phyloP scores from a whole-genome alignment of 2,329 filamentous ascomycete species.

The Fusarium sp. region DNA sequence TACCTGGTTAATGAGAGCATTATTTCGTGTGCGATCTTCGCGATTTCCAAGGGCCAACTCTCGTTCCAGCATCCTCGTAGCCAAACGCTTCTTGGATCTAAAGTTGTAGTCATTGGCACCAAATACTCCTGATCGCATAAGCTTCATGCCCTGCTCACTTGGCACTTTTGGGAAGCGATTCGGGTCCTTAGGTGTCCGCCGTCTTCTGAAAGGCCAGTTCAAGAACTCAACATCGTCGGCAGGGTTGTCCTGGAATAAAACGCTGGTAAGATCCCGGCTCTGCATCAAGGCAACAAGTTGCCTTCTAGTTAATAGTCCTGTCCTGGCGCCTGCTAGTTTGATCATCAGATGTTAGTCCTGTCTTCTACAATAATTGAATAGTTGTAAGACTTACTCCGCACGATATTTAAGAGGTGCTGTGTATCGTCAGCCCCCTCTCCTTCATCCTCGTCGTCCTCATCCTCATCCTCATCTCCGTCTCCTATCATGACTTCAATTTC shows the following conservation, averaged over 20 bases:
- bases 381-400: conserved; percentile 47
- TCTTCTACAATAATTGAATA: neutral
- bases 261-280: conserved; percentile 55
- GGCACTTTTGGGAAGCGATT: conserved; percentile 85
- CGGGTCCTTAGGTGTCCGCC: conserved; percentile 60
- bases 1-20: conserved; percentile 76
- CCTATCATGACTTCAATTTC: conserved; percentile 42
- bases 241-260: conserved; percentile 55
- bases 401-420: conserved; percentile 51
- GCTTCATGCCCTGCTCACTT: conserved; percentile 77
- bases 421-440: conserved; percentile 46
- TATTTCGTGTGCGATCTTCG: conserved; percentile 70
- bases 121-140: conserved; percentile 88
- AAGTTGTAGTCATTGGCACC: conserved; percentile 73
- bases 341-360: conserved; percentile 21
- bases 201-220: conserved; percentile 62
- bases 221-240: conserved; percentile 54
- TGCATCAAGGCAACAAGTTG: conserved; percentile 59
- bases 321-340: conserved; percentile 44
- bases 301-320: conserved; percentile 52
- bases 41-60: conserved; percentile 80
- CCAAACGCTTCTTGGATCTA: conserved; percentile 70
- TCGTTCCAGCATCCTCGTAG: conserved; percentile 80
- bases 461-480: conserved; percentile 44
- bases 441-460: conserved; percentile 41